Evolutionary conservation across 192 early-diverging fungal species (phyloP).

Genomic region (Cetraspora pellucida): DNA sequence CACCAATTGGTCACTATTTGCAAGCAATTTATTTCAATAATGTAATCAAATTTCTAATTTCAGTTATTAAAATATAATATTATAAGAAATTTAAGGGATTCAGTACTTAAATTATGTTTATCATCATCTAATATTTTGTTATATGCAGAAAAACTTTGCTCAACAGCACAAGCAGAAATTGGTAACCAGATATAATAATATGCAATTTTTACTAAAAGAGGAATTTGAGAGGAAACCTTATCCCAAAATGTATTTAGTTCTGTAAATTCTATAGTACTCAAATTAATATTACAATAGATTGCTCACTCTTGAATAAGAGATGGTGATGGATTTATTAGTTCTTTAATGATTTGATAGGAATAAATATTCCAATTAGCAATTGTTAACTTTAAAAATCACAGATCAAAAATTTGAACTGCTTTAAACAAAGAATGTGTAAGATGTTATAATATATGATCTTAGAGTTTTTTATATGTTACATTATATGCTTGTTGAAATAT

Average conservation of each 20-base stretch:
- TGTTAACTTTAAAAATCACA: not conserved
- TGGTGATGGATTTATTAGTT: not conserved
- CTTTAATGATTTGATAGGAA: conserved; percentile 13
- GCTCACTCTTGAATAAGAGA: not conserved
- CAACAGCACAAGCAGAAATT: not conserved
- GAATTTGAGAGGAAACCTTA: not conserved
- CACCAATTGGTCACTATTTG: too few species aligned
- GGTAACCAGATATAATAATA: not conserved
- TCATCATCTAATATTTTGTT: too few species aligned
- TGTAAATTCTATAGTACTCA: not conserved
- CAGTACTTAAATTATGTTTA: conserved; percentile 12
- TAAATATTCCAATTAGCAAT: not conserved
- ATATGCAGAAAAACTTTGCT: conserved; percentile 20
- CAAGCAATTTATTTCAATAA: not conserved
- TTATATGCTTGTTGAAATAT: not conserved
- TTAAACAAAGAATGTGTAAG: not conserved
- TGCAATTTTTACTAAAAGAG: conserved; percentile 8
- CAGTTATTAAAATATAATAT: too few species aligned
- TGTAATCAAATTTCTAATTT: not conserved
- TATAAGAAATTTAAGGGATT: conserved; percentile 18
- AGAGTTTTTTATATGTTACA: conserved; percentile 1
- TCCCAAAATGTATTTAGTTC: not conserved
- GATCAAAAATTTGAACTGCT: conserved; percentile 20
- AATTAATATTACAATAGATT: not conserved
- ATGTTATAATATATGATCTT: not conserved